A percentile compares a stretch with the other conserved stretches of the same genome.
These are phyloP conservation scores for Jatropha curcas DNA, from an alignment of 345 rosid genomes.

Conservation along the genomic window DNA sequence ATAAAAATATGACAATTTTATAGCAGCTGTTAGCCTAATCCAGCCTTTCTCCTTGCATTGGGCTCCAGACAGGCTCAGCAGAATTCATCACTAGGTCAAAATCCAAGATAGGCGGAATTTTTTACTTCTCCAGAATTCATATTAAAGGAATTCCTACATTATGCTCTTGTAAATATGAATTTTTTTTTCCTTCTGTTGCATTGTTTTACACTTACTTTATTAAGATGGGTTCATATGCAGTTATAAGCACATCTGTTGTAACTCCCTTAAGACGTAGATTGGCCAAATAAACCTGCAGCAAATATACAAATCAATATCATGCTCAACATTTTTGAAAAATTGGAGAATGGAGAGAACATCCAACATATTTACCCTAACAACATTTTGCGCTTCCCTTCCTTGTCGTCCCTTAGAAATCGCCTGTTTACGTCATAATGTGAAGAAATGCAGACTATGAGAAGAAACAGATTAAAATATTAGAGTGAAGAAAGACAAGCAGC, in stretches of 20 bases:
- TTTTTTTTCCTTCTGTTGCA: neutral
- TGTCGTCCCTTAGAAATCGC: slow-evolving; percentile 83
- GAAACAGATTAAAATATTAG: neutral
- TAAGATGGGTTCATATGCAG: slow-evolving; percentile 66
- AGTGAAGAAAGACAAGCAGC: neutral
- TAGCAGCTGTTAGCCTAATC: neutral
- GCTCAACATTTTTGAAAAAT: slow-evolving; percentile 17
- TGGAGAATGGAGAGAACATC: slow-evolving; percentile 10
- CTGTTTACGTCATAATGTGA: slow-evolving; percentile 32
- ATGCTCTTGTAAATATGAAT: neutral
- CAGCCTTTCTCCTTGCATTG: no score
- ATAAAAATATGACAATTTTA: no score
- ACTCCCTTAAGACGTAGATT: slow-evolving; percentile 75
- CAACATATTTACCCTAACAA: slow-evolving; percentile 47
- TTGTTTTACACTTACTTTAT: slow-evolving; percentile 55
- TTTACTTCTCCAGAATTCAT: neutral
- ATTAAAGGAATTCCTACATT: neutral
- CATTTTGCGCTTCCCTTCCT: slow-evolving; percentile 90
- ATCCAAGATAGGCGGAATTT: neutral
- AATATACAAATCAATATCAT: slow-evolving; percentile 4
- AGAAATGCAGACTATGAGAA: slow-evolving; percentile 10
- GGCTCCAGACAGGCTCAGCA: neutral
- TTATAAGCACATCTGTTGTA: slow-evolving; percentile 68
- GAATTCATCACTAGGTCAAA: neutral
- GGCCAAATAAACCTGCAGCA: slow-evolving; percentile 76